Conservation (phyloP, 345 rosid genomes). For the Psidium friedrichsthalianum region DNA sequence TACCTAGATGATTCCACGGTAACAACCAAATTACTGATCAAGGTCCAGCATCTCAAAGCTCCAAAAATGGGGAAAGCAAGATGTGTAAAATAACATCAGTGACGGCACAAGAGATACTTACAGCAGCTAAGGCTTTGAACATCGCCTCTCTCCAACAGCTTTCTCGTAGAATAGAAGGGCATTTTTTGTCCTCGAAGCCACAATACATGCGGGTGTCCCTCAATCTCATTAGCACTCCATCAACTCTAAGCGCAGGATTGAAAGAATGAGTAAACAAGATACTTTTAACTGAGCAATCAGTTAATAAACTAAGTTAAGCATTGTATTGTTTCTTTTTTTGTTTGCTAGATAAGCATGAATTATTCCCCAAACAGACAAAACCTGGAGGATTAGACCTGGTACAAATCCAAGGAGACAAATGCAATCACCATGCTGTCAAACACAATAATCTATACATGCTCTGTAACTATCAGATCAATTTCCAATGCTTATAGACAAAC, state of each 20-base stretch:
- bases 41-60: background rate
- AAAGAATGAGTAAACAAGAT: background rate
- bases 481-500: background rate
- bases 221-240: slow-evolving; percentile 89
- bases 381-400: background rate
- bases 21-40: background rate
- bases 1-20: background rate
- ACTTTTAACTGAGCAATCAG: background rate
- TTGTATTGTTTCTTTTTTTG: background rate
- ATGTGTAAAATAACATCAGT: background rate
- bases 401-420: background rate
- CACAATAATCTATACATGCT: background rate
- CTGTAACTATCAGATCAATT: background rate
- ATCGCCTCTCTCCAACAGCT: slow-evolving; percentile 92
- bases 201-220: slow-evolving; percentile 92
- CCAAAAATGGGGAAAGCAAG: background rate
- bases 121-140: slow-evolving; percentile 61
- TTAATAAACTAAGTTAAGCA: background rate
- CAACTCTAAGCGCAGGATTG: slow-evolving; percentile 71
- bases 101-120: slow-evolving; percentile 17
- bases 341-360: background rate
- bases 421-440: background rate
- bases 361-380: background rate
- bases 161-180: slow-evolving; percentile 66
- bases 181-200: slow-evolving; percentile 31